phyloP scores from a whole-genome alignment of 306 rosid genomes.

The Begonia loranthoides region DNA sequence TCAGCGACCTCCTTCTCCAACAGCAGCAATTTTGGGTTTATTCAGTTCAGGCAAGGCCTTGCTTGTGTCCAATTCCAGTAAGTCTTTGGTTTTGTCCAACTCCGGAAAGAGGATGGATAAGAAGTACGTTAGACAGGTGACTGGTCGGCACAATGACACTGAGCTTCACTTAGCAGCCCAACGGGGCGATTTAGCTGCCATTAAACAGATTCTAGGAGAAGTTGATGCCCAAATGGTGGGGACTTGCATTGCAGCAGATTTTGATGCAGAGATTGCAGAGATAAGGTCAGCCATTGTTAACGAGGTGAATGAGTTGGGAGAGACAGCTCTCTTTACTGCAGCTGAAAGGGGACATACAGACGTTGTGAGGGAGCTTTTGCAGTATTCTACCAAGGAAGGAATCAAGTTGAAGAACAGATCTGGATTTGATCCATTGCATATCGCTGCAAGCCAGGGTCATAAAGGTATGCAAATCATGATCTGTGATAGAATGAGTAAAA shows the following conservation, averaged over 20 bases:
- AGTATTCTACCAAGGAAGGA: conserved; percentile 29
- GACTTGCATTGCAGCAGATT: conserved; percentile 39
- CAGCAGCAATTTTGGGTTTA: conserved; percentile 30
- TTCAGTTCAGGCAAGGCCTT: conserved; percentile 44
- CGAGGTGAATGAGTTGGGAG: conserved; percentile 79
- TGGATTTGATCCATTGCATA: conserved; percentile 56
- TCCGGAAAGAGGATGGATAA: conserved; percentile 47
- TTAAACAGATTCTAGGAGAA: conserved; percentile 36
- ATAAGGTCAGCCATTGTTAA: conserved; percentile 57
- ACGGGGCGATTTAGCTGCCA: conserved; percentile 37
- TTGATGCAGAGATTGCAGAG: conserved; percentile 51
- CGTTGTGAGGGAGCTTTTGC: conserved; percentile 50
- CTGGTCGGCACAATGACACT: conserved; percentile 72
- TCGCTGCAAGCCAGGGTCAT: conserved; percentile 76
- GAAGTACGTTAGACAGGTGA: conserved; percentile 78
- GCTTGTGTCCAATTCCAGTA: conserved; percentile 32
- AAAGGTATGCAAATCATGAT: conserved; percentile 29
- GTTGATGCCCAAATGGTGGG: conserved; percentile 63
- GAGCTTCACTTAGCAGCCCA: conserved; percentile 74
- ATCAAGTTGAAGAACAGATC: conserved; percentile 47
- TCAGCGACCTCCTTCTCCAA: conserved; percentile 30
- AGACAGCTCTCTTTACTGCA: conserved; percentile 61
- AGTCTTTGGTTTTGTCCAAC: conserved; percentile 36
- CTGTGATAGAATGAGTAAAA: not conserved
- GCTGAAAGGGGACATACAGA: conserved; percentile 52